Base-by-base conservation (phyloP, 2,329 filamentous ascomycete species). In the Purpureocillium lavendulum region DNA sequence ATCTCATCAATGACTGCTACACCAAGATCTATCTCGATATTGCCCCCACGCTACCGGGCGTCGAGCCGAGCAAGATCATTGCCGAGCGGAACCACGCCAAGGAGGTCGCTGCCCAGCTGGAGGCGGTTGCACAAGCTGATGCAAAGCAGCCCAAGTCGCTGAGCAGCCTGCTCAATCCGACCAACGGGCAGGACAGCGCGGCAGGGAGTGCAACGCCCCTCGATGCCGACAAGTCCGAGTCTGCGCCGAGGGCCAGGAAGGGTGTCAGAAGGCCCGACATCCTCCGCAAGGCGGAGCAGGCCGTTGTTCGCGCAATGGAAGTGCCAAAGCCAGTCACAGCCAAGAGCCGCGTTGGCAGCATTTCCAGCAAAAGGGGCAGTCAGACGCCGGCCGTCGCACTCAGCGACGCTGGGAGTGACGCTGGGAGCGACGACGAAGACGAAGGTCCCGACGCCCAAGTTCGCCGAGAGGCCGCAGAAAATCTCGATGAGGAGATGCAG, bases 1-100 rank as follows among this genome's bases (percentile, higher is more conserved):
- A 98, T 54, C 73, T 97, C n/a, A 84, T 96, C 48, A 84, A 82
- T 16, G 92, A 98, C 60, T 81, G 85, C 36, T 98, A 95, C 59
- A 84, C 86, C 1, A 73, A 79, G 36, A 68, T 94, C 13, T 92
- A 87, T 55, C 70, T 73, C 14, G 75, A 82, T 24, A 65, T 88
- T 36, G 78, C 78, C 2, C 74, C 74, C 32, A 69, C 67, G 4
- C 62, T 87, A 3, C 73, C 75, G 0, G 67, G 68, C 21, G 56
- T 60, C n/a, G 62, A 71, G 34, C 64, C 73, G 16, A 60, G 68
- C 43, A 57, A 61, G 42, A 60, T 68, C 40, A 67, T 66, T 47
- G 73, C 60, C 49, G 73, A 64, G 45, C 62, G 64, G 36, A 64
- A 64, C 7, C 61, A 59, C 5, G 64, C 58, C 4, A 62, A 62